Conservation (phyloP, 1,139 yeast genomes). For the Meyerozyma guilliermondii region DNA sequence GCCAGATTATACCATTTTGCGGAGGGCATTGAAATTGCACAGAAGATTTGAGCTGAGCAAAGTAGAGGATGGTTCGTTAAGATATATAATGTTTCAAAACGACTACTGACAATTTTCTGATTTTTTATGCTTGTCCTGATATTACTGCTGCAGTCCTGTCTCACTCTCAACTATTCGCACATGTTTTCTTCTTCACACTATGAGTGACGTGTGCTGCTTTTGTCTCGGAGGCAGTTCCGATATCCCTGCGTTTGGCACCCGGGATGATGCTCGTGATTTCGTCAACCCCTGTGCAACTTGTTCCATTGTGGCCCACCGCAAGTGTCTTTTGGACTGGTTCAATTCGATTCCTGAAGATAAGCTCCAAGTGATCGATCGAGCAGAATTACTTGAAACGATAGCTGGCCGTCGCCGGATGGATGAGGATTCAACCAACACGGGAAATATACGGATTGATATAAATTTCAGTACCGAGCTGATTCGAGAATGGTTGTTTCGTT, state of each 20-base stretch:
- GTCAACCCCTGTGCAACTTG: conserved; percentile 41
- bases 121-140: too few relatives aligned
- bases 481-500: not conserved
- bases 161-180: not conserved
- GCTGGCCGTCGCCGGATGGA: not conserved
- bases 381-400: not conserved
- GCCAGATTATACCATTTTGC: conserved; percentile 86
- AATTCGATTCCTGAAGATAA: conserved; percentile 31
- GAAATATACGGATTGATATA: not conserved
- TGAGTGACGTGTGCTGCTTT: conserved; percentile 27
- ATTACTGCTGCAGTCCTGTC: too few relatives aligned
- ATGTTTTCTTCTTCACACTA: conserved; percentile 1
- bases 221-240: conserved; percentile 39
- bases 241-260: conserved; percentile 37
- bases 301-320: conserved; percentile 32
- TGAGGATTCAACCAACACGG: not conserved
- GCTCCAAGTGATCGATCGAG: conserved; percentile 18
- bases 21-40: conserved; percentile 48
- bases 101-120: too few relatives aligned
- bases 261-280: conserved; percentile 35
- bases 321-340: conserved; percentile 43
- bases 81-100: too few relatives aligned
- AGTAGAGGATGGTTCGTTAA: too few relatives aligned
- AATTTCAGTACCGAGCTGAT: not conserved
- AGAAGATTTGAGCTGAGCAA: not conserved